Evolutionary conservation across 306 rosid species (phyloP).

Genomic region (Styphnolobium japonicum): DNA sequence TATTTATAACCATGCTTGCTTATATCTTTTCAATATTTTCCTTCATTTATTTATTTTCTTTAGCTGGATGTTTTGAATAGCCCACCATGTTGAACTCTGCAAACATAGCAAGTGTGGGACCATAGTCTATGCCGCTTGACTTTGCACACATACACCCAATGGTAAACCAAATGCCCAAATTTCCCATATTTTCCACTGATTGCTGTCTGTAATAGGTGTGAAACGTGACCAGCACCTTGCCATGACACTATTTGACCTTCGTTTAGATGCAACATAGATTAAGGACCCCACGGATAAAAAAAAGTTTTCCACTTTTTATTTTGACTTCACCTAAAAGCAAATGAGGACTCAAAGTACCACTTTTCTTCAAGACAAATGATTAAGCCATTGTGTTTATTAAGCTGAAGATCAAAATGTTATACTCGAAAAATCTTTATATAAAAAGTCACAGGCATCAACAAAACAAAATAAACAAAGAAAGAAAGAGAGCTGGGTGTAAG

Average conservation of each 20-base stretch:
- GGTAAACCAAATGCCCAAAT: not conserved
- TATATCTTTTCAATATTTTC: not conserved
- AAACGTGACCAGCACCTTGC: not conserved
- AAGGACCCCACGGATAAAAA: too few species aligned
- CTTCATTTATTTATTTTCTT: not conserved
- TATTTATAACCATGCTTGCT: not conserved
- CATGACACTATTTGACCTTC: not conserved
- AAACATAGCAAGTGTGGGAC: not conserved
- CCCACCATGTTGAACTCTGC: not conserved
- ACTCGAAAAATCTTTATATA: not conserved
- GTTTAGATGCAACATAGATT: not conserved
- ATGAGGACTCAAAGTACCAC: not conserved
- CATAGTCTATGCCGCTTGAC: not conserved
- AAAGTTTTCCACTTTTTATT: too few species aligned
- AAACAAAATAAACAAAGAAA: not conserved
- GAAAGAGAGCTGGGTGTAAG: not conserved
- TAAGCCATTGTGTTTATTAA: not conserved
- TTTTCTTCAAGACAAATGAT: not conserved
- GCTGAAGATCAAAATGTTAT: constrained; percentile 1
- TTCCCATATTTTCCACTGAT: not conserved
- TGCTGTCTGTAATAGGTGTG: not conserved
- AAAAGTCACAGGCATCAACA: not conserved
- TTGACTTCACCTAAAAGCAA: not conserved
- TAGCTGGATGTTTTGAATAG: not conserved
- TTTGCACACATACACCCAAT: not conserved